Conservation (phyloP, 2,329 filamentous ascomycete species). For the Aspergillus jensenii region DNA sequence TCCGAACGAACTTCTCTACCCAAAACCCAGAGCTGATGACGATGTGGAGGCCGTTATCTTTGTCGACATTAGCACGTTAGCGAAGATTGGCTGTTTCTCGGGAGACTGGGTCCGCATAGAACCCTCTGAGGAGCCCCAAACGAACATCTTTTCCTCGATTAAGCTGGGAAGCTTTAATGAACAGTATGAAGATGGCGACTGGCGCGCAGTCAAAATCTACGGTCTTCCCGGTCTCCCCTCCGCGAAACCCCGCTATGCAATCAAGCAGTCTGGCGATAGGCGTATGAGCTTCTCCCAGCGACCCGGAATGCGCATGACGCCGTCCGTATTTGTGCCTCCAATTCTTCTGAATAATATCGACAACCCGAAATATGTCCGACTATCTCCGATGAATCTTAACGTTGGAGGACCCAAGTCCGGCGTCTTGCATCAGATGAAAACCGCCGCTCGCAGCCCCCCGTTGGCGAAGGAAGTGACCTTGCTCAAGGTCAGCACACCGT, state of each 20-base stretch:
- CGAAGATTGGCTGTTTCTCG: slow-evolving; percentile 92
- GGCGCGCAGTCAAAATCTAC: slow-evolving; percentile 85
- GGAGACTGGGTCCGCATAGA: slow-evolving; percentile 95
- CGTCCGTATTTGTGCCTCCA: slow-evolving; percentile 76
- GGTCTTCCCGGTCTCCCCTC: slow-evolving; percentile 69
- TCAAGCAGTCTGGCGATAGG: slow-evolving; percentile 50
- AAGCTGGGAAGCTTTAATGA: slow-evolving; percentile 53
- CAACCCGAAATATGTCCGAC: slow-evolving; percentile 72
- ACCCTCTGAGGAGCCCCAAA: slow-evolving; percentile 66
- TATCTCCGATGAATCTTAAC: slow-evolving; percentile 59
- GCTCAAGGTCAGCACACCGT: slow-evolving; percentile 82
- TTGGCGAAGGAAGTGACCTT: slow-evolving; percentile 77
- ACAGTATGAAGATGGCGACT: slow-evolving; percentile 62
- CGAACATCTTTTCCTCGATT: slow-evolving; percentile 61
- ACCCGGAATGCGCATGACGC: slow-evolving; percentile 49
- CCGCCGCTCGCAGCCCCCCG: slow-evolving; percentile 52
- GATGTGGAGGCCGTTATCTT: slow-evolving; percentile 85
- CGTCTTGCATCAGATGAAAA: slow-evolving; percentile 53
- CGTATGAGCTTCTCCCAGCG: slow-evolving; percentile 57
- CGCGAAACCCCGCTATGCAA: slow-evolving; percentile 57
- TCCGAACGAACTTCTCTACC: slow-evolving; percentile 76
- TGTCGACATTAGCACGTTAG: slow-evolving; percentile 81
- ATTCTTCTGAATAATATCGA: slow-evolving; percentile 84
- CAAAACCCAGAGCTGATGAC: slow-evolving; percentile 79
- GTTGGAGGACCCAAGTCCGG: slow-evolving; percentile 55